Conservation (phyloP, 352 stramenopile genomes). For the Phytophthora boehmeriae region DNA sequence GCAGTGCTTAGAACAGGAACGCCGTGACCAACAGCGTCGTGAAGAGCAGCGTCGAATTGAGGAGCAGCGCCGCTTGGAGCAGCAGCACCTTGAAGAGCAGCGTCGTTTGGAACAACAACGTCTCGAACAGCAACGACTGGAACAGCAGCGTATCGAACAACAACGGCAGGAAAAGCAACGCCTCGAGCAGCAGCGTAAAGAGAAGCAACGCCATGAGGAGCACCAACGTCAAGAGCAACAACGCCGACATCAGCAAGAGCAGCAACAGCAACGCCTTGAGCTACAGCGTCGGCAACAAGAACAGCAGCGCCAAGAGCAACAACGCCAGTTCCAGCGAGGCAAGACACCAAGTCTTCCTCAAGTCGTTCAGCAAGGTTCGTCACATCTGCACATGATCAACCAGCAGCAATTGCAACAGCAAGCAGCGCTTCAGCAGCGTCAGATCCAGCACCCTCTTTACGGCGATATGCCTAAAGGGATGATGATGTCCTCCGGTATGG, state of each 20-base stretch:
- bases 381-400: slow-evolving; percentile 56
- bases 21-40: slow-evolving; percentile 9
- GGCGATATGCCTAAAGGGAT: slow-evolving; percentile 59
- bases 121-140: slow-evolving; percentile 5
- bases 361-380: slow-evolving; percentile 32
- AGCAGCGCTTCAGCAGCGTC: slow-evolving; percentile 40
- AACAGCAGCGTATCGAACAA: slow-evolving; percentile 11
- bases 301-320: slow-evolving; percentile 42
- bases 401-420: slow-evolving; percentile 59
- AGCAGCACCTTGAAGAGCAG: slow-evolving; percentile 29
- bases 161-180: slow-evolving; percentile 24
- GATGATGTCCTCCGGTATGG: slow-evolving; percentile 48
- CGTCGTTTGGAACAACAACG: slow-evolving; percentile 19
- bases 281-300: slow-evolving; percentile 38
- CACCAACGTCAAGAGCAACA: slow-evolving; percentile 34
- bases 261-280: slow-evolving; percentile 30
- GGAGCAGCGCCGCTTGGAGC: slow-evolving; percentile 30
- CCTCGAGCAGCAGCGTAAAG: slow-evolving; percentile 28
- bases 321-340: slow-evolving; percentile 38
- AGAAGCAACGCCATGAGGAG: slow-evolving; percentile 26
- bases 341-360: slow-evolving; percentile 43
- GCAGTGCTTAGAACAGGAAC: slow-evolving; percentile 36
- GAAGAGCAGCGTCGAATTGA: not conserved
- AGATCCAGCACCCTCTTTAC: slow-evolving; percentile 62
- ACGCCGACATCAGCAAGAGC: slow-evolving; percentile 17